Evolutionary conservation across 2,329 filamentous ascomycete species (phyloP).

Genomic region (Gliomastix tumulicola): DNA sequence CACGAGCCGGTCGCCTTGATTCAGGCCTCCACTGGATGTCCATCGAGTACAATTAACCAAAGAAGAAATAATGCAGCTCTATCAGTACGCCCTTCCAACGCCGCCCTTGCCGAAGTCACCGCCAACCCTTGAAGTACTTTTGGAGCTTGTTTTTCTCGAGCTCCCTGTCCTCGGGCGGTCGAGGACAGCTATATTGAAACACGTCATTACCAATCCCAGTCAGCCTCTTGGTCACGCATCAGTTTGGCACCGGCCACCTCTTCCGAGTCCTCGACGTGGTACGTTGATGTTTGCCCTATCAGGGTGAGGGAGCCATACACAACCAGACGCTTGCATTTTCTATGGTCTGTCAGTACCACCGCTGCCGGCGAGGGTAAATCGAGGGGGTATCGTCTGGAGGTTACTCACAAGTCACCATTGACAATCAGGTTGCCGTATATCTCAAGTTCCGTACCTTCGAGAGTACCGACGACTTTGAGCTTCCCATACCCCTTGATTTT

Average conservation of each 20-base stretch:
- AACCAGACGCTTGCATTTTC: constrained; percentile 32
- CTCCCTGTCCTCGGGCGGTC: too few relatives aligned
- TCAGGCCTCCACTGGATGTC: too few relatives aligned
- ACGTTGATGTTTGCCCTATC: constrained; percentile 35
- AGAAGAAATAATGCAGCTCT: too few relatives aligned
- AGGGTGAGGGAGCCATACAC: constrained; percentile 39
- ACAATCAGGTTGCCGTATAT: constrained; percentile 39
- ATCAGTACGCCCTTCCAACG: too few relatives aligned
- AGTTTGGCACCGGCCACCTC: constrained; percentile 34
- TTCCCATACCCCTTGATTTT: constrained; percentile 40
- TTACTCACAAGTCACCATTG: constrained; percentile 33
- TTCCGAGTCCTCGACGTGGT: constrained; percentile 32
- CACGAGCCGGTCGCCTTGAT: too few relatives aligned
- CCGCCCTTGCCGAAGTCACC: too few relatives aligned
- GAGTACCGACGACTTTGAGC: constrained; percentile 32
- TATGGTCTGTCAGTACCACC: too few relatives aligned
- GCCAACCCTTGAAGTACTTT: too few relatives aligned
- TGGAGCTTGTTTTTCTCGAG: too few relatives aligned
- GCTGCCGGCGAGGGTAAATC: too few relatives aligned
- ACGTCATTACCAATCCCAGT: constrained; percentile 24
- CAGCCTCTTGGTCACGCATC: constrained; percentile 29
- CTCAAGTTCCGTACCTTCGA: constrained; percentile 34
- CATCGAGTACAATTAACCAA: too few relatives aligned
- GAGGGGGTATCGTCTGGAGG: not conserved
- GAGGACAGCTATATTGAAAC: too few relatives aligned